A percentile compares a stretch with the other conserved stretches of the same genome.
These are phyloP conservation scores for Corynascus novoguineensis DNA, from an alignment of 495 filamentous ascomycete species.

Conservation along the genomic window DNA sequence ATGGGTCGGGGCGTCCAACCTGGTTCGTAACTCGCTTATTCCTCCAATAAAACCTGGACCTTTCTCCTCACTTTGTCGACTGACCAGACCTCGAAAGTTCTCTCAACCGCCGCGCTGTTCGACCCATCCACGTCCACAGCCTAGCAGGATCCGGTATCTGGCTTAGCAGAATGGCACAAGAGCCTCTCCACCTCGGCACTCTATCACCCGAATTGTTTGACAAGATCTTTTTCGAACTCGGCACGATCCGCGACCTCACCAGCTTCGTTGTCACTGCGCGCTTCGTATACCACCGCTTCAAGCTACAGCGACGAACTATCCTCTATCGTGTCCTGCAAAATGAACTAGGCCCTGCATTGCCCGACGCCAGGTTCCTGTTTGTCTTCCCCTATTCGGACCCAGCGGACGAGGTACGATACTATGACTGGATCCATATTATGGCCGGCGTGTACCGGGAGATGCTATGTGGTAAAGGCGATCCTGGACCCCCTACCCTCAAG, in stretches of 20 bases:
- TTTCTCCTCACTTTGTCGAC: slow-evolving; percentile 2
- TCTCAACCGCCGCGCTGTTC: background rate
- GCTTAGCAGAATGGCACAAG: background rate
- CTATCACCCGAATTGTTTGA: slow-evolving; percentile 6
- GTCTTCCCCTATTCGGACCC: slow-evolving; percentile 2
- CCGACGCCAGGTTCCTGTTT: slow-evolving; percentile 10
- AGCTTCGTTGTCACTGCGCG: slow-evolving; percentile 3
- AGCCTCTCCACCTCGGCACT: background rate
- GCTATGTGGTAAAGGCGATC: background rate
- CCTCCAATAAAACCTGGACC: background rate
- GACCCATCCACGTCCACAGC: background rate
- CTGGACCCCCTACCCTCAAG: background rate
- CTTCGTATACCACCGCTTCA: slow-evolving; percentile 3
- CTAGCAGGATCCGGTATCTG: background rate
- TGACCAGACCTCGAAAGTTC: background rate
- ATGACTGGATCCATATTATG: slow-evolving; percentile 2
- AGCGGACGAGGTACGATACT: background rate
- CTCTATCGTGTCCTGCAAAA: slow-evolving; percentile 10
- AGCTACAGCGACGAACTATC: background rate
- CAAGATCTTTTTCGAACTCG: slow-evolving; percentile 1
- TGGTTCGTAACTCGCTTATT: background rate
- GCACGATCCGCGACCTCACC: slow-evolving; percentile 5
- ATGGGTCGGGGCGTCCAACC: no score
- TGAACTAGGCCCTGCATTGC: slow-evolving; percentile 4
- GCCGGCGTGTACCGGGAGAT: slow-evolving; percentile 4